Evolutionary conservation across 495 filamentous ascomycete genomes (phyloP), one percentile per base, ranked within the genome.

Genomic region (Aspergillus homomorphus): DNA sequence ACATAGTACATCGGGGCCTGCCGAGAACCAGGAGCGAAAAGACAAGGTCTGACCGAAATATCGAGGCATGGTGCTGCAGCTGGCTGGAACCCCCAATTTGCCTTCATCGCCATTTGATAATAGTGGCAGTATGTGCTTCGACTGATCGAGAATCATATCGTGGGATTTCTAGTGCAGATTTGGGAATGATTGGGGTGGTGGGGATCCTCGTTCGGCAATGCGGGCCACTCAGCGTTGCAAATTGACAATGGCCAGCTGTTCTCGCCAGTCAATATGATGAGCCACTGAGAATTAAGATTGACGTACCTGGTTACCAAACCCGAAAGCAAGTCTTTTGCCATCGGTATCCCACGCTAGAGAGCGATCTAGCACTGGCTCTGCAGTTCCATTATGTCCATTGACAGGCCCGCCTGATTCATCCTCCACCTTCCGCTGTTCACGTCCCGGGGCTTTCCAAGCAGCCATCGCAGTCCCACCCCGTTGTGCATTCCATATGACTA

Each of bases 311-410:
- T 82, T 86, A 56, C 84, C 85, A 22, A 85, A 78, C 18, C 89
- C 87, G 66, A 87, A 89, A 1, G 87, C 89, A 56, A 96, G 77
- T 65, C 83, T 86, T 62, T 87, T 84, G 1, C 89, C 88, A 67
- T 90, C 83, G 0, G 80, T 77, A 73, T 93, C 88, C 90, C 90
- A 96, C 48, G 82, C 81, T 19, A 93, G 66, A 57, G 82, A 85
- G 43, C 85, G 81, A 61, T 73, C 68, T 4, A 61, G 63, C 28
- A 67, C 59, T 1, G 65, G 55, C 3, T 70, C 62, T 21, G 56
- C 18, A 51, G 56, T 71, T n/a, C 74, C 75, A 58, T 78, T 77
- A 21, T 76, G 75, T 48, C 72, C 75, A 58, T 76, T 79, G 14
- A 69, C 61, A 16, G 60, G 33, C 22, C 65, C 65, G 18, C 71